Base-by-base conservation (phyloP, 2,329 filamentous ascomycete species). In the Colletotrichum paranaense region DNA sequence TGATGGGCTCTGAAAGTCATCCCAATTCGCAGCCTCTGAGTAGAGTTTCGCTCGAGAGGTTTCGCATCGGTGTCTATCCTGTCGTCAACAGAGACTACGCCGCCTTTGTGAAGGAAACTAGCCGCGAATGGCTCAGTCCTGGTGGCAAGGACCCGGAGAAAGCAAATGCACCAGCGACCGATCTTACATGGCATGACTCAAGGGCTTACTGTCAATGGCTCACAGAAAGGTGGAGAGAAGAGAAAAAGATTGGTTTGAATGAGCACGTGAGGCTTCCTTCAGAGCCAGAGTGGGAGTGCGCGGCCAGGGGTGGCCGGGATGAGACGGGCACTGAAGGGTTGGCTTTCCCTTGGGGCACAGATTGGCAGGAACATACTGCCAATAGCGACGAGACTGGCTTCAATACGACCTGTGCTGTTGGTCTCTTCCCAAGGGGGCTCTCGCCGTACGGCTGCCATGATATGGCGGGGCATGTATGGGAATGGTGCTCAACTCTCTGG, bases 401-500 rank as follows among this genome's bases (percentile, higher is more conserved):
- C 4, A 68, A 68, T 4, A 56, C 19, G 1, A 62, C 57, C 0
- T 68, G 68, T 26, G 46, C 68, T 9, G 64, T 68, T 11, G 68
- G 68, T 6, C 35, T 72, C 1, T 68, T 72, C 9, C 57, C 64
- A 19, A 57, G 26, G 19, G 63, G 63, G 6, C 56, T 26, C n/a
- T 72, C 68, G 9, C 46, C 68, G 0, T 72, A 68, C 3, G 64
- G 68, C 1, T 68, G 64, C 35, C 26, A 42, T 11, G 68, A 72
- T 2, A 62, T 72, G 57, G 64, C 68, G 14, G 68, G 64, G 2
- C 64, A 72, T 1, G 64, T 62, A 2, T 68, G 68, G 68, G 64
- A 72, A 24, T 68, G 68, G 68, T 72, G 68, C 11, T 62, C 68
- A 9, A 72, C 64, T n/a, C 63, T 68, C 22, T 72, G 68, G 68